Evolutionary conservation across 208 protist genomes (phyloP).

Genomic region (Leishmania martiniquensis): DNA sequence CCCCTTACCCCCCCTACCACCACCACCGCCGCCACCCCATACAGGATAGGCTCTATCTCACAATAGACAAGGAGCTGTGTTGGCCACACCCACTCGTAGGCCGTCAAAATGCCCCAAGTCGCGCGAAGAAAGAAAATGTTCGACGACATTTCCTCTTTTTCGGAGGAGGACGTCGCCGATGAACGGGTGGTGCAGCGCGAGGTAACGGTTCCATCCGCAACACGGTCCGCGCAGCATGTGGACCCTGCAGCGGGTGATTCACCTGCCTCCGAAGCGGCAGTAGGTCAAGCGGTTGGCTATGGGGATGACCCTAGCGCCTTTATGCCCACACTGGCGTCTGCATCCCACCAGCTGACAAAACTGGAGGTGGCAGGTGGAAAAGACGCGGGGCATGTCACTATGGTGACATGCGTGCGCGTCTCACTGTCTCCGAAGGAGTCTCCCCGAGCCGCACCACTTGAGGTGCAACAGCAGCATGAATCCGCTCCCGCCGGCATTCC

Average conservation of each 20-base stretch:
- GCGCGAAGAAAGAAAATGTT: constrained; percentile 49
- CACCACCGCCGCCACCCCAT: too few relatives aligned
- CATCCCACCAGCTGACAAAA: background rate
- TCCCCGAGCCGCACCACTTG: background rate
- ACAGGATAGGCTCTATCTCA: too few relatives aligned
- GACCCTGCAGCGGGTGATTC: background rate
- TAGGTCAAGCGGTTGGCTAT: background rate
- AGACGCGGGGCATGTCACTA: constrained; percentile 7
- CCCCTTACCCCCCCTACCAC: too few relatives aligned
- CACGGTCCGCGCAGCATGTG: background rate
- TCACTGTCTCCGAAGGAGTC: constrained; percentile 18
- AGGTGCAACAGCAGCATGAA: background rate
- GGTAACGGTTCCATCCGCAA: background rate
- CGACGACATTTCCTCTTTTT: constrained; percentile 40
- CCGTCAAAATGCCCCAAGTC: constrained; percentile 15
- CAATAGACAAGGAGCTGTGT: background rate
- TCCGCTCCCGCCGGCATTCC: background rate
- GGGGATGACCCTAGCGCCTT: constrained; percentile 1
- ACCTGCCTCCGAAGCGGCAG: background rate
- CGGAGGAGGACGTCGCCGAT: constrained; percentile 1
- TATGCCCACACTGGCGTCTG: constrained; percentile 2
- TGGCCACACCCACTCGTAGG: background rate
- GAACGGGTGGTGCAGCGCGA: background rate
- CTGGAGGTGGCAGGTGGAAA: background rate
- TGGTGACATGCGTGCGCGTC: constrained; percentile 18